phyloP scores from a whole-genome alignment of 305 asterid genomes.

The Solanum hybrid region DNA sequence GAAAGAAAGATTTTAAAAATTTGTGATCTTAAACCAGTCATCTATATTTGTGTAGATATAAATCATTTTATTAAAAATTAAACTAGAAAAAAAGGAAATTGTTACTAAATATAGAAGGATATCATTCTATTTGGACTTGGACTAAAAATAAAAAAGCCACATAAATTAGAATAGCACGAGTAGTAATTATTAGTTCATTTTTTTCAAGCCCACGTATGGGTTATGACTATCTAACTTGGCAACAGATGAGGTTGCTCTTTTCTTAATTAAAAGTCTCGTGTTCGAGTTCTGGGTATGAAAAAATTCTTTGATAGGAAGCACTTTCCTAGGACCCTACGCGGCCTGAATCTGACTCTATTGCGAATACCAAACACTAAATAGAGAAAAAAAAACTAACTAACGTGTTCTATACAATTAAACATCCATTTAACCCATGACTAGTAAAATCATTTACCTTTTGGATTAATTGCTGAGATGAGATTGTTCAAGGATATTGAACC shows the following conservation, averaged over 20 bases:
- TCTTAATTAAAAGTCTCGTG: too few relatives aligned
- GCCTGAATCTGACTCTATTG: accelerated
- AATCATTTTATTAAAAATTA: neutral
- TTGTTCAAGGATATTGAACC: neutral
- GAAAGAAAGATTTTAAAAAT: accelerated
- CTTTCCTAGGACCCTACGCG: neutral
- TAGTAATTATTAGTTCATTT: neutral
- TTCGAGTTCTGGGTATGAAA: too few relatives aligned
- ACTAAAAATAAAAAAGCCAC: neutral
- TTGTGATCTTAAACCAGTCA: neutral
- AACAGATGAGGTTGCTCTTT: too few relatives aligned
- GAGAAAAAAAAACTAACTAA: neutral
- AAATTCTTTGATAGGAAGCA: too few relatives aligned
- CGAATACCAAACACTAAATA: too few relatives aligned
- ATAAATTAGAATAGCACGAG: neutral
- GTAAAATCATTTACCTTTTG: neutral
- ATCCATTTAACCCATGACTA: neutral
- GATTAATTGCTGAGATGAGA: neutral
- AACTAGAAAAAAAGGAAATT: too few relatives aligned
- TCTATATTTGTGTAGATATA: neutral
- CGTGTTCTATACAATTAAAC: neutral
- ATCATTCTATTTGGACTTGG: neutral
- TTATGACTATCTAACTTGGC: neutral
- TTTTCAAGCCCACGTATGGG: neutral
- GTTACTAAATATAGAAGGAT: neutral